phyloP scores from a whole-genome alignment of 169 alveolate genomes.

The Nephromyces sp. region DNA sequence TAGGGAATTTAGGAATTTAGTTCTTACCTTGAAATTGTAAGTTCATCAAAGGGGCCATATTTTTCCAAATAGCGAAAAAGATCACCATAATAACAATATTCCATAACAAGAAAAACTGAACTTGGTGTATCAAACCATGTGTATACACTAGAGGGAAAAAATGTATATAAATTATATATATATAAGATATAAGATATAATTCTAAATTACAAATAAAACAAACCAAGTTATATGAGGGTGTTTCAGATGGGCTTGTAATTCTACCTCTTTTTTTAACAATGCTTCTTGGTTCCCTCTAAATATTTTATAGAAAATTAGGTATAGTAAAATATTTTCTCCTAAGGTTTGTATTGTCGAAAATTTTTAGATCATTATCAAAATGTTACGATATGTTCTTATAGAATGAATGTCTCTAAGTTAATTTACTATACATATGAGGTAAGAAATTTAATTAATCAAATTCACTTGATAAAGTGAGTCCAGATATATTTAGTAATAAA shows the following conservation, averaged over 20 bases:
- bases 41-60: slow-evolving; percentile 46
- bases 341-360: too few relatives aligned
- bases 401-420: too few relatives aligned
- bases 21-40: slow-evolving; percentile 43
- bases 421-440: too few relatives aligned
- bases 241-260: slow-evolving; percentile 70
- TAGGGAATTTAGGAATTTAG: background rate
- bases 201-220: background rate
- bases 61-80: slow-evolving; percentile 45
- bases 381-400: too few relatives aligned
- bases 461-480: too few relatives aligned
- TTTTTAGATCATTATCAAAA: too few relatives aligned
- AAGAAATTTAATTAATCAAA: too few relatives aligned
- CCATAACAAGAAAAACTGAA: slow-evolving; percentile 65
- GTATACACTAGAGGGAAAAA: slow-evolving; percentile 38
- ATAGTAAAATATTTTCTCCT: too few relatives aligned
- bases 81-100: slow-evolving; percentile 66
- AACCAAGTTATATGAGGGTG: slow-evolving; percentile 72
- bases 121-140: slow-evolving; percentile 67
- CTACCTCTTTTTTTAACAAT: slow-evolving; percentile 68
- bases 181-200: background rate
- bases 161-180: background rate
- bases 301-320: background rate
- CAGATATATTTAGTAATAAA: too few relatives aligned
- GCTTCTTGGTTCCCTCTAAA: slow-evolving; percentile 43